These are phyloP conservation scores for Nelumbo lutea DNA, from an alignment of 164 flowering plant species.

Conservation along the genomic window DNA sequence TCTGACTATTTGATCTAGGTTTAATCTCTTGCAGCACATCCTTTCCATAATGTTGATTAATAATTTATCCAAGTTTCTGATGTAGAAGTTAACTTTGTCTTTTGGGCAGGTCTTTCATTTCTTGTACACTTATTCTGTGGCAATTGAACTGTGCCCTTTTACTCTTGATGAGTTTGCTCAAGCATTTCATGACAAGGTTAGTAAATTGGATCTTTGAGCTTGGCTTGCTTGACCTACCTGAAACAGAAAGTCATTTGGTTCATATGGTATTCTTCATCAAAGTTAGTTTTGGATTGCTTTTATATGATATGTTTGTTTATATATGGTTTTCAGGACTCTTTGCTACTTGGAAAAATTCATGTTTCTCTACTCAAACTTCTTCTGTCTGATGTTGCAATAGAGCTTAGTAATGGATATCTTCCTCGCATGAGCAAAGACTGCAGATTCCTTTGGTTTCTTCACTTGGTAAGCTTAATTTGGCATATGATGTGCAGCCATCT, in stretches of 20 bases:
- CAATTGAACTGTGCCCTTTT: conserved; percentile 47
- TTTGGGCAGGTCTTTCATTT: conserved; percentile 71
- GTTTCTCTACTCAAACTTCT: conserved; percentile 68
- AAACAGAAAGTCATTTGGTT: neutral
- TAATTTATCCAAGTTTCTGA: neutral
- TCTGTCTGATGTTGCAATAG: conserved; percentile 54
- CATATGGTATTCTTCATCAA: neutral
- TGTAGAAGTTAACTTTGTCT: conserved; percentile 9
- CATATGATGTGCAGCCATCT: neutral
- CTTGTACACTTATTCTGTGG: conserved; percentile 56
- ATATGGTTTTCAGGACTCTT: conserved; percentile 52
- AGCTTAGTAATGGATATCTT: conserved; percentile 41
- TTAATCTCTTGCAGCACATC: no score
- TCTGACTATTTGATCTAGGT: no score
- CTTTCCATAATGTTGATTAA: neutral
- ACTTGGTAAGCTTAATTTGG: conserved; percentile 47
- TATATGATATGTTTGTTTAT: conserved; percentile 7
- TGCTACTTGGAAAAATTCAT: conserved; percentile 81
- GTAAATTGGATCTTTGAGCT: neutral
- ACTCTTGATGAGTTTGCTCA: conserved; percentile 89
- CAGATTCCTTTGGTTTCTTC: conserved; percentile 70
- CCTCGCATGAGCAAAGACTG: conserved; percentile 49
- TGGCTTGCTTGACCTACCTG: neutral
- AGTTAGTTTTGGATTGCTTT: neutral
- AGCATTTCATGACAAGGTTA: conserved; percentile 89